These are phyloP conservation scores for Neurospora sp. DNA, from an alignment of 2,329 filamentous ascomycete genomes.

Conservation along the genomic window DNA sequence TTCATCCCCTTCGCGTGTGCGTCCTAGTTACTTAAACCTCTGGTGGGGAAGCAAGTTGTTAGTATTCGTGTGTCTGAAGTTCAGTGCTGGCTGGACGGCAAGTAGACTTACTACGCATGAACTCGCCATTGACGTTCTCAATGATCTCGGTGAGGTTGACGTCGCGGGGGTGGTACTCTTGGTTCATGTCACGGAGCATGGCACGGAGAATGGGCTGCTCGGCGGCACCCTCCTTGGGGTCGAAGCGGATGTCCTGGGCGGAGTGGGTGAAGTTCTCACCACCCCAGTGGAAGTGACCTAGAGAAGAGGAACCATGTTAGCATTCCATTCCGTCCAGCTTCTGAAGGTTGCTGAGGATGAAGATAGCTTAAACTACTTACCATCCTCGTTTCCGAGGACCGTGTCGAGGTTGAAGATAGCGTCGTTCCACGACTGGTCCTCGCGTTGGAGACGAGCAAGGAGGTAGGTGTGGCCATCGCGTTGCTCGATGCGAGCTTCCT, in stretches of 20 bases:
- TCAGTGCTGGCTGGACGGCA: not conserved
- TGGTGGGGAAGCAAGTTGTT: not conserved
- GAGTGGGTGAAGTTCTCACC: conserved; percentile 33
- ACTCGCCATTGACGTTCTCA: conserved; percentile 39
- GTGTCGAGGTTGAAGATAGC: conserved; percentile 38
- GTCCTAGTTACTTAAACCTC: not conserved
- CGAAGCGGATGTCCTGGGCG: conserved; percentile 35
- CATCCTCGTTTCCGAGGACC: conserved; percentile 41
- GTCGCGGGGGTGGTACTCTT: conserved; percentile 31
- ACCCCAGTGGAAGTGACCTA: conserved; percentile 36
- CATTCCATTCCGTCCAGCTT: no score
- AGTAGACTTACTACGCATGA: conserved; percentile 25
- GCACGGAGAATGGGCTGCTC: conserved; percentile 43
- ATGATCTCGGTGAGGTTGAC: conserved; percentile 48
- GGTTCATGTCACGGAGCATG: conserved; percentile 32
- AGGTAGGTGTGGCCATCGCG: no score
- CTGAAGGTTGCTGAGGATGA: not conserved
- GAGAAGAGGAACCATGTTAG: not conserved
- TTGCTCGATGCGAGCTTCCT: conserved; percentile 38
- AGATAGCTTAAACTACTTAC: conserved; percentile 19
- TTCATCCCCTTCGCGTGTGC: no score
- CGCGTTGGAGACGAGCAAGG: conserved; percentile 27
- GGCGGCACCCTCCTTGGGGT: conserved; percentile 37
- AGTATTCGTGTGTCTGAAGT: not conserved
- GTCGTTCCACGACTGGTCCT: conserved; percentile 31